Conservation (phyloP, 2,329 filamentous ascomycete species). For the Beauveria sp. region DNA sequence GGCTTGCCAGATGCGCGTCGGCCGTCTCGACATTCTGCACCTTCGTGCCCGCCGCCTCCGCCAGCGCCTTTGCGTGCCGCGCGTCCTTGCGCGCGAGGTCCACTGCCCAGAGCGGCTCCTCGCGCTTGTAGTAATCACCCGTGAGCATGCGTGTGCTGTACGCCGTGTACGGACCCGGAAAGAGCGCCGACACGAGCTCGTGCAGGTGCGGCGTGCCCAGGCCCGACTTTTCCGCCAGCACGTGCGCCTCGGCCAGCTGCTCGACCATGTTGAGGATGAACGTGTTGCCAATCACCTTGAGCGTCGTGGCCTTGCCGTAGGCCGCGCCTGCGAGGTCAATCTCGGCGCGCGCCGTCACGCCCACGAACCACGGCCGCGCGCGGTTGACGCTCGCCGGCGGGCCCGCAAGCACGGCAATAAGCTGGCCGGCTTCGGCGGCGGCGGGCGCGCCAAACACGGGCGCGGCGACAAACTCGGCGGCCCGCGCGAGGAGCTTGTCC, state of each 20-base stretch:
- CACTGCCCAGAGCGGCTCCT: constrained; percentile 75
- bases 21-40: constrained; percentile 59
- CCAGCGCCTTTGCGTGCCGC: constrained; percentile 63
- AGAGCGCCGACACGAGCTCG: constrained; percentile 62
- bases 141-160: constrained; percentile 68
- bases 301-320: constrained; percentile 57
- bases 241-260: constrained; percentile 68
- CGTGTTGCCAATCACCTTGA: constrained; percentile 82
- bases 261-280: constrained; percentile 80
- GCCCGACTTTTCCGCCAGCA: constrained; percentile 72
- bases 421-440: constrained; percentile 61
- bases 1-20: constrained; percentile 58
- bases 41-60: constrained; percentile 50
- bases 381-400: constrained; percentile 50
- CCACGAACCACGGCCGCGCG: constrained; percentile 62
- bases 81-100: constrained; percentile 79
- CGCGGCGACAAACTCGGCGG: constrained; percentile 66
- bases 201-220: constrained; percentile 64
- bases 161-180: constrained; percentile 65
- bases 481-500: constrained; percentile 45
- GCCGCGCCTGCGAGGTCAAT: constrained; percentile 66
- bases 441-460: constrained; percentile 65
- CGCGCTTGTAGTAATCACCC: constrained; percentile 69
- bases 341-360: constrained; percentile 60
- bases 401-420: constrained; percentile 69